Evolutionary conservation across 352 stramenopile genomes (phyloP), one percentile per base, ranked within the genome.

Genomic region (Pythium dissotocum): DNA sequence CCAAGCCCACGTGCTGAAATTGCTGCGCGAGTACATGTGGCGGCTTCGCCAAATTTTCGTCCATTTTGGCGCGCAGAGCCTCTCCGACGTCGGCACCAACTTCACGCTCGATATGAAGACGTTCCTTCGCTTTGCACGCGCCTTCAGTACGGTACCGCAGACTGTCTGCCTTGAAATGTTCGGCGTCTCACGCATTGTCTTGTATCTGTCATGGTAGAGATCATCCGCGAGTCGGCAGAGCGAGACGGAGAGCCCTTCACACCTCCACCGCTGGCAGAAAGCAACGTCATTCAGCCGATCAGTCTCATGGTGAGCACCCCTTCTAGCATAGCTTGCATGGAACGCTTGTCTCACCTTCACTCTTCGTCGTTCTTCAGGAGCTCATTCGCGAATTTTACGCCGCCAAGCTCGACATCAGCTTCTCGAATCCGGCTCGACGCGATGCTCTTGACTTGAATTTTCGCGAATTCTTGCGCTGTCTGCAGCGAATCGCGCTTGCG

Each of bases 41-140:
- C 79, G 79, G 12, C 59, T 93, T 61, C 89, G 90, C 58, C 85
- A 93, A 35, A 84, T 90, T 44, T 93, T 93, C 64, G 87, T 76
- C 13, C 85, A 93, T 30, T 91, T 93, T 52, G 77, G 68, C 18
- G 77, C 77, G 38, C 85, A 91, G 51, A 90, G 79, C 26, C 64
- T 93, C 12, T 71, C 75, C 1, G 74, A 90, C 63, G 81, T 90
- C 14, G 77, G 87, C 55, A 82, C 58, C 42, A 83, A 79, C 33
- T 73, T 81, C 24, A 78, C 77, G 0, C 65, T 93, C 24, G 70
- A 85, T 36, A 82, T 93, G 71, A 78, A 80, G 26, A 74, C 87
- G 48, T 90, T 91, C 36, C 72, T 93, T n/a, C 66, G 58, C 8
- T 90, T 93, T 64, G 82, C 82, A 28, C 78, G 82, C 4, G 78